Conservation (phyloP, 176 grass and related monocot species). For the Aegilops bicornis region DNA sequence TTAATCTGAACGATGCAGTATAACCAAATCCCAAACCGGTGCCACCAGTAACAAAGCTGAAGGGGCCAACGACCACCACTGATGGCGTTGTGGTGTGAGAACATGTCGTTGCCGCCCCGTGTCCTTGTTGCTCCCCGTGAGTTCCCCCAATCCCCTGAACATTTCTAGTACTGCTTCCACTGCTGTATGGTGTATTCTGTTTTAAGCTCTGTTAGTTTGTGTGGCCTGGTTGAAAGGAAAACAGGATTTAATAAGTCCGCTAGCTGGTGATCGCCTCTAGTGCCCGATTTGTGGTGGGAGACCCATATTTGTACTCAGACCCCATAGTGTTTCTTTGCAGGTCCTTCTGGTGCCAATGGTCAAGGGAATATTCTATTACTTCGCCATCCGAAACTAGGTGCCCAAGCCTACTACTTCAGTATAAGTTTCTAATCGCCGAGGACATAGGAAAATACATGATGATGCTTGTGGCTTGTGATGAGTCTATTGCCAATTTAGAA, state of each 20-base stretch:
- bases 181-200: not conserved
- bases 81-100: constrained; percentile 12
- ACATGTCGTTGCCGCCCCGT: constrained; percentile 13
- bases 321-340: constrained; percentile 26
- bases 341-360: constrained; percentile 34
- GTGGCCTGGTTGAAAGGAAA: not conserved
- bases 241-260: not conserved
- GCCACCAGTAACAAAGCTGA: not conserved
- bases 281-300: not conserved
- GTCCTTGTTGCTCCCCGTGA: not conserved
- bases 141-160: not conserved
- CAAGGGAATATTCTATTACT: constrained; percentile 61
- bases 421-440: not conserved
- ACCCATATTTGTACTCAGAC: not conserved
- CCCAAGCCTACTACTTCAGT: not conserved
- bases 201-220: not conserved
- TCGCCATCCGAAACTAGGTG: constrained; percentile 88
- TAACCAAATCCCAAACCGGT: not conserved
- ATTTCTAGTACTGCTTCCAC: not conserved
- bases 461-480: constrained; percentile 17
- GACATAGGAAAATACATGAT: not conserved
- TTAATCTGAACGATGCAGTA: not conserved
- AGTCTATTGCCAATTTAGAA: not conserved
- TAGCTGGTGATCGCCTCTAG: not conserved
- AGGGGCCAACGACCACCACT: not conserved